phyloP scores from a whole-genome alignment of 2,329 filamentous ascomycete species.

The Sporothrix luriei region DNA sequence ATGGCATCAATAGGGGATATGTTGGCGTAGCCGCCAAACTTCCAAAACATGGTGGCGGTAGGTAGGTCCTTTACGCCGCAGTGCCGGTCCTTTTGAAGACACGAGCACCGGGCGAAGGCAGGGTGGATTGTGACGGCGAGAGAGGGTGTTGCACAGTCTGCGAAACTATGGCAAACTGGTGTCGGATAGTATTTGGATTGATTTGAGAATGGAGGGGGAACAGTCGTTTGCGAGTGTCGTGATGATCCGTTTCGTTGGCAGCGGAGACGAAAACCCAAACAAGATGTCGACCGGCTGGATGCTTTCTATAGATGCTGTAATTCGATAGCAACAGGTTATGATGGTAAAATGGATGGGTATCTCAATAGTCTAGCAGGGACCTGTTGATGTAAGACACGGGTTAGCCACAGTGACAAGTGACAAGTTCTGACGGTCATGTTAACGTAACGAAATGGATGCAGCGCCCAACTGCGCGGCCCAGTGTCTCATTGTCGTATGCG shows the following conservation, averaged over 20 bases:
- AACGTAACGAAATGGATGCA: not conserved
- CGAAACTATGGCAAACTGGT: not conserved
- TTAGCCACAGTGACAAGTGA: not conserved
- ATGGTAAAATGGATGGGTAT: slow-evolving; percentile 30
- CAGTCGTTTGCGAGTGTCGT: not conserved
- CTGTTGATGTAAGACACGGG: not conserved
- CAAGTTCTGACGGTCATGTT: slow-evolving; percentile 6
- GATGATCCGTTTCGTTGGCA: not conserved
- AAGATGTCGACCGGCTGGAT: slow-evolving; percentile 9
- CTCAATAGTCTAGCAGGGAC: slow-evolving; percentile 32
- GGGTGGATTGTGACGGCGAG: not conserved
- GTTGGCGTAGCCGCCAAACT: slow-evolving; percentile 98
- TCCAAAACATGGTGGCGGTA: slow-evolving; percentile 82
- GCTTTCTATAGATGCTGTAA: slow-evolving; percentile 30
- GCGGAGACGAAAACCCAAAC: not conserved
- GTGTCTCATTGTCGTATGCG: not conserved
- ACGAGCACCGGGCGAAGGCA: slow-evolving; percentile 26
- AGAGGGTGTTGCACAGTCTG: not conserved
- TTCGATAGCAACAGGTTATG: slow-evolving; percentile 19
- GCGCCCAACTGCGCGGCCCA: not conserved
- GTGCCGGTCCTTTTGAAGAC: slow-evolving; percentile 24
- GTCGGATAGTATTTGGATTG: not conserved
- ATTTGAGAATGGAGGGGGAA: not conserved
- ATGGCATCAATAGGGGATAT: slow-evolving; percentile 95
- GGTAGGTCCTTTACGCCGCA: slow-evolving; percentile 21